Percentiles rank a stretch among this genome's conserved stretches.
phyloP scores from a whole-genome alignment of 768 basidiomycete genomes.

The Cyathus striatus region DNA sequence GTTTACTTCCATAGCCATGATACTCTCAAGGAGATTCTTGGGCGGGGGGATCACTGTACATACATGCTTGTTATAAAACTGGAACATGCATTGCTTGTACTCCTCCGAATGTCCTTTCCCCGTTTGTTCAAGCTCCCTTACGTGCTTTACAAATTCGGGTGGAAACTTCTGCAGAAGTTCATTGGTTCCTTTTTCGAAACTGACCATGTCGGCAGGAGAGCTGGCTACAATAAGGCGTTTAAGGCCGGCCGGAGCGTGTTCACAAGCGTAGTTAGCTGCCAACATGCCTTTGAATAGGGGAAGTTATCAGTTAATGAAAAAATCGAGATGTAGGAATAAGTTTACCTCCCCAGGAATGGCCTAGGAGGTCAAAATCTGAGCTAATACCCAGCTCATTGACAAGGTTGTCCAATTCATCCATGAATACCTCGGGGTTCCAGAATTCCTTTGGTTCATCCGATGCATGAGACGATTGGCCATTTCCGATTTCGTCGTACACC shows the following conservation, averaged over 20 bases:
- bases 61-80: conserved; percentile 26
- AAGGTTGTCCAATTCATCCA: neutral
- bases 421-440: neutral
- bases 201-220: conserved; percentile 25
- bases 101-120: conserved; percentile 12
- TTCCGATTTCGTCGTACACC: neutral
- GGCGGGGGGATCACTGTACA: conserved; percentile 32
- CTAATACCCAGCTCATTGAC: neutral
- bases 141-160: conserved; percentile 13
- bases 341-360: neutral
- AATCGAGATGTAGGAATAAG: neutral
- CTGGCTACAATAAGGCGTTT: conserved; percentile 24
- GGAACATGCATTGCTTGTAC: conserved; percentile 21
- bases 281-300: no score
- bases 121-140: conserved; percentile 22
- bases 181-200: no score
- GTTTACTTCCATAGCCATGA: conserved; percentile 17
- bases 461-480: neutral
- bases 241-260: conserved; percentile 12
- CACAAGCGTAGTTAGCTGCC: conserved; percentile 9
- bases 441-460: neutral
- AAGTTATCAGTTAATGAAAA: no score
- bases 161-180: no score
- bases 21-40: conserved; percentile 18
- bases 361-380: neutral